These are phyloP conservation scores for Pichia ethanolica DNA, from an alignment of 805 yeast species.

Conservation along the genomic window DNA sequence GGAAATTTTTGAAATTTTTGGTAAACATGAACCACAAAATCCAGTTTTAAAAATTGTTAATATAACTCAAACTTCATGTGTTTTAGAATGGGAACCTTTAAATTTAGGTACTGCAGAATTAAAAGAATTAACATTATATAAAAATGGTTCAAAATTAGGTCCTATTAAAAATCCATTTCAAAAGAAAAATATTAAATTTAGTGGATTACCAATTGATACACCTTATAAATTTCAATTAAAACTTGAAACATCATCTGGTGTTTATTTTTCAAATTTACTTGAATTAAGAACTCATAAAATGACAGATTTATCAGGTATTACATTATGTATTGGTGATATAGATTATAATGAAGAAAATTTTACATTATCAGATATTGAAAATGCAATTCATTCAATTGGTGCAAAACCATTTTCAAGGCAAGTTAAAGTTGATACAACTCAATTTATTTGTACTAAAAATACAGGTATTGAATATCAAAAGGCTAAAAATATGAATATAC, in stretches of 20 bases:
- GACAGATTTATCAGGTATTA: slow-evolving; percentile 92
- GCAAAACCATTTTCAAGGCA: slow-evolving; percentile 69
- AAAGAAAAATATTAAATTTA: slow-evolving; percentile 75
- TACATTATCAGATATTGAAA: slow-evolving; percentile 50
- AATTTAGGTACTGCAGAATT: slow-evolving; percentile 77
- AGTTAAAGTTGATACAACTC: slow-evolving; percentile 89
- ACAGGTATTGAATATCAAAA: slow-evolving; percentile 59
- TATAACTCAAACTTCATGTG: slow-evolving; percentile 91
- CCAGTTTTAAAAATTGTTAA: slow-evolving; percentile 69
- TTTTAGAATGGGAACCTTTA: slow-evolving; percentile 87
- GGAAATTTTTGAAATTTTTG: slow-evolving; percentile 64
- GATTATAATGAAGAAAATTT: slow-evolving; percentile 43
- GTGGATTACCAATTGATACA: slow-evolving; percentile 86
- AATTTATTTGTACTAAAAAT: slow-evolving; percentile 71
- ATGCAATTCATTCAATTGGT: slow-evolving; percentile 61
- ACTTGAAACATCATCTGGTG: slow-evolving; percentile 88
- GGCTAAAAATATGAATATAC: slow-evolving; percentile 82
- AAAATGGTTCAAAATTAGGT: slow-evolving; percentile 68
- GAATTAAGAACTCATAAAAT: slow-evolving; percentile 83
- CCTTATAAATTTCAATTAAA: slow-evolving; percentile 71
- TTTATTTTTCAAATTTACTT: slow-evolving; percentile 57
- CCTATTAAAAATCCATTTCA: slow-evolving; percentile 76
- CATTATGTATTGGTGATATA: slow-evolving; percentile 81
- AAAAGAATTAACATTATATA: slow-evolving; percentile 68
- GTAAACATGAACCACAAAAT: slow-evolving; percentile 57